These are phyloP conservation scores for Zymoseptoria crescenta DNA, from an alignment of 2,329 filamentous ascomycete genomes.

Conservation along the genomic window DNA sequence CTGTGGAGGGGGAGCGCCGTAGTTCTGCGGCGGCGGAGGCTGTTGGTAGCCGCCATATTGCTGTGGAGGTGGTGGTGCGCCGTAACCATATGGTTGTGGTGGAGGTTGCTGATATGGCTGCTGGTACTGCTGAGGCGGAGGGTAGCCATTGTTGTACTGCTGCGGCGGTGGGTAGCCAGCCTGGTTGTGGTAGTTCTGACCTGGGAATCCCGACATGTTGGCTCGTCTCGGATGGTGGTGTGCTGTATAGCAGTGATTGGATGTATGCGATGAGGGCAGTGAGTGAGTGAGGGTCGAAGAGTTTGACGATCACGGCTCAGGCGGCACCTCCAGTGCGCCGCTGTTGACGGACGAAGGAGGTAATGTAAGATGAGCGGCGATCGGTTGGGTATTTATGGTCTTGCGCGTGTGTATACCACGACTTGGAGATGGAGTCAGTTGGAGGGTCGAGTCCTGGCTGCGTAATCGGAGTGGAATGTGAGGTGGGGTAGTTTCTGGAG, in stretches of 20 bases:
- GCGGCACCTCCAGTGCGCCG: neutral
- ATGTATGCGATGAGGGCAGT: neutral
- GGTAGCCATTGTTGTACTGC: conserved; percentile 19
- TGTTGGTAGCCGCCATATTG: conserved; percentile 27
- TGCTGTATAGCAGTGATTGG: neutral
- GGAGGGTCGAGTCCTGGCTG: neutral
- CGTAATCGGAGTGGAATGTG: neutral
- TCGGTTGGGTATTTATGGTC: neutral
- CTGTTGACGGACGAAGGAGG: neutral
- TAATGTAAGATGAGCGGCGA: neutral
- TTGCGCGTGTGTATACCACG: neutral
- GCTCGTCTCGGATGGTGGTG: neutral
- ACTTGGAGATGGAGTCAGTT: neutral
- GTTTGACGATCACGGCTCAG: neutral
- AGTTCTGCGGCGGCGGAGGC: conserved; percentile 37
- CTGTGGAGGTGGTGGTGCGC: conserved; percentile 33
- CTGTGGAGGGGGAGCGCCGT: conserved; percentile 28
- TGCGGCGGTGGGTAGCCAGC: conserved; percentile 21
- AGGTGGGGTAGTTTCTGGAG: neutral
- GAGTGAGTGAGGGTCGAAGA: neutral
- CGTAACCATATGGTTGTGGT: conserved; percentile 34
- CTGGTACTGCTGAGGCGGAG: conserved; percentile 25
- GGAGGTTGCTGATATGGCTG: conserved; percentile 30
- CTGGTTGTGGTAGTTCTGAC: conserved; percentile 28
- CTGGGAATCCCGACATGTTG: conserved; percentile 26